Conservation (phyloP, 495 filamentous ascomycete species). For the Xylaria nigripes region DNA sequence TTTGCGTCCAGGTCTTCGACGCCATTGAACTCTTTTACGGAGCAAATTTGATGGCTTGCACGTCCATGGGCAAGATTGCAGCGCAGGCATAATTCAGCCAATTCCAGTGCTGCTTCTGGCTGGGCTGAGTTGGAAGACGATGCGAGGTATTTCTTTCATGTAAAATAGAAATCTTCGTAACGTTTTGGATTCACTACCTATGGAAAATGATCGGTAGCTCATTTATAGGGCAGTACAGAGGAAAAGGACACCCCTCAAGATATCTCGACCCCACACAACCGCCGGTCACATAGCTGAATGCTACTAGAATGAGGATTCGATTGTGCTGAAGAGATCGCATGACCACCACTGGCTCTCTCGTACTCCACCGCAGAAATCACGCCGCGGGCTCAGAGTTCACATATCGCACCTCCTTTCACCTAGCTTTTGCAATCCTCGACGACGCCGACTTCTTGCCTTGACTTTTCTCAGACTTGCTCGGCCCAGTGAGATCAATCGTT, state of each 20-base stretch:
- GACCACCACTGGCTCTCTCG: slow-evolving; percentile 75
- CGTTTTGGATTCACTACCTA: too few relatives aligned
- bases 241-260: too few relatives aligned
- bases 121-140: too few relatives aligned
- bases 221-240: too few relatives aligned
- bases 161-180: too few relatives aligned
- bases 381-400: slow-evolving; percentile 31
- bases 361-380: slow-evolving; percentile 52
- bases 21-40: slow-evolving; percentile 38
- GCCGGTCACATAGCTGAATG: slow-evolving; percentile 35
- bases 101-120: too few relatives aligned
- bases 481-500: slow-evolving; percentile 27
- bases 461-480: slow-evolving; percentile 11
- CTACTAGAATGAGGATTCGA: slow-evolving; percentile 43
- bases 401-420: slow-evolving; percentile 21
- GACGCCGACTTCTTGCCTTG: slow-evolving; percentile 11
- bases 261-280: slow-evolving; percentile 4
- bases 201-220: too few relatives aligned
- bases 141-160: too few relatives aligned
- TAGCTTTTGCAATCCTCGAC: background rate
- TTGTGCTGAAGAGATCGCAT: slow-evolving; percentile 57
- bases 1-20: slow-evolving; percentile 34
- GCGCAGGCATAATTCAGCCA: background rate
- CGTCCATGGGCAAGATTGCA: background rate
- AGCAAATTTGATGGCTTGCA: background rate